A percentile compares a stretch with the other conserved stretches of the same genome.
phyloP scores from a whole-genome alignment of 345 rosid genomes.

The Cardiospermum halicacabum region DNA sequence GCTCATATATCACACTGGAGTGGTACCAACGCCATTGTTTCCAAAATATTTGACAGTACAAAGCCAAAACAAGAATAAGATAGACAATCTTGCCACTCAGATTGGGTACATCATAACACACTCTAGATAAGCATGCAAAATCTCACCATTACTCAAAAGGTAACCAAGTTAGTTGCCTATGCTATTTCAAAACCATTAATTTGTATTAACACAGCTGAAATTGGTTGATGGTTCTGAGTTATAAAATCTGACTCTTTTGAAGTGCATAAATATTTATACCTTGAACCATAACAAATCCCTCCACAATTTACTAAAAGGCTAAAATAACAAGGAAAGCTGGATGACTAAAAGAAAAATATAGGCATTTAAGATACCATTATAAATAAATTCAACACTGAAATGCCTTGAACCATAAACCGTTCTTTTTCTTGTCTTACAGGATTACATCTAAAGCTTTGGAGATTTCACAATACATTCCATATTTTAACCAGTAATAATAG shows the following conservation, averaged over 20 bases:
- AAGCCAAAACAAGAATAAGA: neutral
- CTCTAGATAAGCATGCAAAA: neutral
- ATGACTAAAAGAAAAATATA: neutral
- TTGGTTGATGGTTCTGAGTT: neutral
- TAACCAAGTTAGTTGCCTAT: neutral
- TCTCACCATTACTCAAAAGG: neutral
- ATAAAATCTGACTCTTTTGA: neutral
- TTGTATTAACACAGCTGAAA: neutral
- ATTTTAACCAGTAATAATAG: neutral
- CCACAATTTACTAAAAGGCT: neutral
- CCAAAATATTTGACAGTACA: neutral
- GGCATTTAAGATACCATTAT: neutral
- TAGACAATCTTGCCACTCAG: constrained; percentile 1
- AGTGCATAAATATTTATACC: neutral
- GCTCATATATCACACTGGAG: neutral
- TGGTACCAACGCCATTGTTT: neutral
- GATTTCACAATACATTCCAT: neutral
- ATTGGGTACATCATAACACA: neutral
- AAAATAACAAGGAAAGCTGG: neutral
- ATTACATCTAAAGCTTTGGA: neutral
- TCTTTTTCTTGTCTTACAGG: neutral
- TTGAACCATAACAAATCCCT: neutral
- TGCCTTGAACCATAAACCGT: neutral
- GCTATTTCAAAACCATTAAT: neutral
- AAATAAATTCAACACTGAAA: neutral